Evolutionary conservation across 2,329 filamentous ascomycete species (phyloP), one percentile per base, ranked within the genome.

Genomic region (Verticillium nonalfalfae): DNA sequence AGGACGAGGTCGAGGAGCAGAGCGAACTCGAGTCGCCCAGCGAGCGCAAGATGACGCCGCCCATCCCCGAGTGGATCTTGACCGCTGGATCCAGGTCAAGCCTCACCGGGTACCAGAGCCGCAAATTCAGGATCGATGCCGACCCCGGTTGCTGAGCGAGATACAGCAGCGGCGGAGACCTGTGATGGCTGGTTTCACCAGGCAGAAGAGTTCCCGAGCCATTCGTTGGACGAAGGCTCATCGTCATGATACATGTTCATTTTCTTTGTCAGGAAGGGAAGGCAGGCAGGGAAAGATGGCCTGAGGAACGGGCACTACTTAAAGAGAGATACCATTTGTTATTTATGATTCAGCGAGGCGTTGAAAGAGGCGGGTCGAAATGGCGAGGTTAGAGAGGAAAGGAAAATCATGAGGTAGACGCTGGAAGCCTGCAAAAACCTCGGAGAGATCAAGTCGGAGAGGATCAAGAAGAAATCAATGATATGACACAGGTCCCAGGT

Each of bases 11-110:
- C 2, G 70, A 70, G 40, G 66, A 63, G 1, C 65, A 65, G 33
- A 59, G 58, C 60, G 68, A 63, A 61, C 61, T 57, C 60, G 61
- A 52, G 63, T 58, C 62, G 66, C 65, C 61, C 68, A 67, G 71
- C 7, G 80, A 81, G 67, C 74, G 79, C 56, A 78, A 77, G 45
- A 78, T 86, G 75, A 86, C 83, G 10, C 83, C 85, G 11, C 84
- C 84, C 1, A 85, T 87, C 50, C 85, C 85, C 0, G 83, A 85
- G 7, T 88, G 84, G 79, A 80, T 87, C 39, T 71, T 88, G 61
- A 81, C 78, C 61, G 80, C 81, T 0, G 81, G 82, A n/a, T 72
- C 78, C 58, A 76, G 79, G 61, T 77, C 76, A 33, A 85, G 80
- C 68, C 72, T 84, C 66, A 68, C 74, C n/a, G 77, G 75, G 15